Percentiles rank a stretch among this genome's conserved stretches.
Evolutionary conservation across 495 filamentous ascomycete genomes (phyloP).

Genomic region (Trichoderma reesei): DNA sequence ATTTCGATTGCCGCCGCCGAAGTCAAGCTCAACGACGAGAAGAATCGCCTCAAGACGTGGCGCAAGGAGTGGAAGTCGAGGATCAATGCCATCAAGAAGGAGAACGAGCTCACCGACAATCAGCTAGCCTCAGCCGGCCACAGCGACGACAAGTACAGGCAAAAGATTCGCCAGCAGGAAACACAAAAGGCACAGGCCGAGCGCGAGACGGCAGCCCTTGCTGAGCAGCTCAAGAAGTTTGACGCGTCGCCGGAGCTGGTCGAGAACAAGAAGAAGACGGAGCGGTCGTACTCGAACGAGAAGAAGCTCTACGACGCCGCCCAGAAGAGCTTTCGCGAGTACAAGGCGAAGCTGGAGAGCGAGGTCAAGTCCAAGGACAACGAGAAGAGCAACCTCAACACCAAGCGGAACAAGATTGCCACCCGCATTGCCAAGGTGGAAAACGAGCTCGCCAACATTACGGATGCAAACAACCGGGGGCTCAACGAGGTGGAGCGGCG

Average conservation of each 20-base stretch:
- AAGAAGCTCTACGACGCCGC: constrained; percentile 50
- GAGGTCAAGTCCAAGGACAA: constrained; percentile 53
- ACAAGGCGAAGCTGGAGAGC: constrained; percentile 54
- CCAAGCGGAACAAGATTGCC: constrained; percentile 70
- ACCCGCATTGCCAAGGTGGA: constrained; percentile 65
- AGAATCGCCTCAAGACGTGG: constrained; percentile 59
- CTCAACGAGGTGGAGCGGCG: constrained; percentile 66
- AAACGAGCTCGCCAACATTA: constrained; percentile 67
- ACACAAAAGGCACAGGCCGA: constrained; percentile 74
- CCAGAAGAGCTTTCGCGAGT: constrained; percentile 48
- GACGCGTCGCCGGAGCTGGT: constrained; percentile 59
- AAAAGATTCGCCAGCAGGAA: constrained; percentile 66
- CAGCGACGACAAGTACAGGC: constrained; percentile 72
- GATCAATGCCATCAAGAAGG: constrained; percentile 60
- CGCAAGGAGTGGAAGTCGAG: constrained; percentile 72
- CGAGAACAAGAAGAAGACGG: constrained; percentile 49
- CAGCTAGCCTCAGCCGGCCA: constrained; percentile 62
- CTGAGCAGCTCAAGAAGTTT: constrained; percentile 54
- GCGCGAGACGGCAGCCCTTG: constrained; percentile 54
- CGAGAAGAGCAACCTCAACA: constrained; percentile 55
- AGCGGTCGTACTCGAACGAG: constrained; percentile 52
- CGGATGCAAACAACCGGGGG: constrained; percentile 64
- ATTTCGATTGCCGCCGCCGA: constrained; percentile 79
- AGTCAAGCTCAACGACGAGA: constrained; percentile 65
- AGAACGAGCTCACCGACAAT: constrained; percentile 64